Conservation (phyloP, 345 rosid species). For the Schrenkiella parvula region DNA sequence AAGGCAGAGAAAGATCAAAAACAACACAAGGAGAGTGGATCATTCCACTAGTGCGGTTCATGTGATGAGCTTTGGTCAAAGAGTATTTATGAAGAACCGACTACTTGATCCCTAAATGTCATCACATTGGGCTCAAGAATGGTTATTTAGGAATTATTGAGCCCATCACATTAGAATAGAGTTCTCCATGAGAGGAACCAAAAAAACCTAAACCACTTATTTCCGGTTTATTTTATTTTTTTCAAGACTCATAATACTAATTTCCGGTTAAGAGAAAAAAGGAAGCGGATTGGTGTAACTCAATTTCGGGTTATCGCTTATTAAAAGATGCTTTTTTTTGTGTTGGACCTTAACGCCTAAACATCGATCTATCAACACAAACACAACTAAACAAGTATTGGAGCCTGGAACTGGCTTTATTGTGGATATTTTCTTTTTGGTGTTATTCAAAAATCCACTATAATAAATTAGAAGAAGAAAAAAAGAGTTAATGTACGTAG, state of each 20-base stretch:
- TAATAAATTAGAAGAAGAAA: not conserved
- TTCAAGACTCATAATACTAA: not conserved
- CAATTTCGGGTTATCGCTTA: not conserved
- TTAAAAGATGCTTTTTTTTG: not conserved
- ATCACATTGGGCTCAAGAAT: not conserved
- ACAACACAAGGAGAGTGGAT: not conserved
- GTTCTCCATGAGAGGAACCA: not conserved
- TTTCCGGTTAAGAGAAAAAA: not conserved
- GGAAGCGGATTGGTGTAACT: no score
- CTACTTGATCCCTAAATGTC: not conserved
- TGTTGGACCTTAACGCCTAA: not conserved
- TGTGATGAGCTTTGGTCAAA: slow-evolving; percentile 3
- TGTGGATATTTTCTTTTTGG: not conserved
- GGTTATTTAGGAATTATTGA: not conserved
- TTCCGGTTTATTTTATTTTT: not conserved
- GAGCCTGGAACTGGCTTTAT: not conserved
- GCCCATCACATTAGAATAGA: not conserved
- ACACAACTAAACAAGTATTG: not conserved
- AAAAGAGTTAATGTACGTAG: not conserved
- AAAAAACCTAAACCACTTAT: not conserved
- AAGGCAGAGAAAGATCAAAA: not conserved
- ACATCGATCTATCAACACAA: not conserved
- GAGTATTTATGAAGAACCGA: not conserved
- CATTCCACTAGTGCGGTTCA: not conserved
- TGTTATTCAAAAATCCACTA: not conserved